These are phyloP conservation scores for Ogataea pignaliae DNA, from an alignment of 805 yeast genomes.

Conservation along the genomic window DNA sequence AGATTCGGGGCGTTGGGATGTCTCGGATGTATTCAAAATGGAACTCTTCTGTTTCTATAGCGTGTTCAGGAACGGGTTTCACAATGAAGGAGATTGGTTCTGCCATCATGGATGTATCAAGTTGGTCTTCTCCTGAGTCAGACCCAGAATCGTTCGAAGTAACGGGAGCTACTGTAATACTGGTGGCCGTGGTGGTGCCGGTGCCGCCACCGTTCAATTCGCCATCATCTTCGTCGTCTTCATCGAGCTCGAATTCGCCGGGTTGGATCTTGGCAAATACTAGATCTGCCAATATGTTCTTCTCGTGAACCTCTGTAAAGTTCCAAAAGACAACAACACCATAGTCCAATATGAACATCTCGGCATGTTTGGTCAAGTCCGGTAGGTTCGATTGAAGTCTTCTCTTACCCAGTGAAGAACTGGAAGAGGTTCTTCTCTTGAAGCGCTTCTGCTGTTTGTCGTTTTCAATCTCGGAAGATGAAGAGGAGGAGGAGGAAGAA, in stretches of 20 bases:
- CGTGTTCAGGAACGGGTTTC: slow-evolving; percentile 78
- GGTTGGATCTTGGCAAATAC: slow-evolving; percentile 53
- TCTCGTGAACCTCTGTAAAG: slow-evolving; percentile 86
- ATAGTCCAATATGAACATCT: slow-evolving; percentile 81
- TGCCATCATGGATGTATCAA: background rate
- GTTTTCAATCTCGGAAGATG: no score
- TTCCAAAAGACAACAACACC: slow-evolving; percentile 99
- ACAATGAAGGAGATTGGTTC: slow-evolving; percentile 43
- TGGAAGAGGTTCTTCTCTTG: slow-evolving; percentile 10
- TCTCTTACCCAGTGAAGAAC: slow-evolving; percentile 10
- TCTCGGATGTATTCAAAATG: slow-evolving; percentile 60
- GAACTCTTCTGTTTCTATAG: slow-evolving; percentile 88
- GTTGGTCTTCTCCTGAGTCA: background rate
- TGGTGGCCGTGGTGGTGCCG: background rate
- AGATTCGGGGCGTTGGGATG: slow-evolving; percentile 58
- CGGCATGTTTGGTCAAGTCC: slow-evolving; percentile 66
- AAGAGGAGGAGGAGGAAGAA: background rate
- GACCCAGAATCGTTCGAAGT: slow-evolving; percentile 4
- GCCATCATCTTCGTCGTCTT: slow-evolving; percentile 38
- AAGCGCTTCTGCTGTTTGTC: background rate
- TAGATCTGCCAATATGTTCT: slow-evolving; percentile 87
- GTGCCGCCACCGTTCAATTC: slow-evolving; percentile 6
- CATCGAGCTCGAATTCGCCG: slow-evolving; percentile 39
- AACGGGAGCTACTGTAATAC: background rate
- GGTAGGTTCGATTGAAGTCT: slow-evolving; percentile 23